Conservation (phyloP, 2,329 filamentous ascomycete species). For the Colletotrichum trifolii region DNA sequence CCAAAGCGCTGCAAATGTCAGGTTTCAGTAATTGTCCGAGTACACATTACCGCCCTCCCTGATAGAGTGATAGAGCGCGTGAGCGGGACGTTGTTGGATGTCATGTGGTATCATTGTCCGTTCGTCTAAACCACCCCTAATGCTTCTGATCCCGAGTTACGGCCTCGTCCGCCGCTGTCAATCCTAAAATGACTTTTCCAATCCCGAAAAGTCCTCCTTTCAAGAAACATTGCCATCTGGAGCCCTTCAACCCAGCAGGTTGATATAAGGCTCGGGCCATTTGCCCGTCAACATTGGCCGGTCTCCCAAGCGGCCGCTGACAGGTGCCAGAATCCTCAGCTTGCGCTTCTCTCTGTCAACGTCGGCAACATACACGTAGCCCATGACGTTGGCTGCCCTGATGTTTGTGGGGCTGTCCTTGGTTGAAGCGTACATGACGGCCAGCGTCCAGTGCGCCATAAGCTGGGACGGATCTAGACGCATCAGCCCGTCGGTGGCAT, state of each 20-base stretch:
- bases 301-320: slow-evolving; percentile 83
- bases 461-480: slow-evolving; percentile 72
- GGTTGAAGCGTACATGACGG: slow-evolving; percentile 81
- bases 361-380: slow-evolving; percentile 92
- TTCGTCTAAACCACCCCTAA: too few species aligned
- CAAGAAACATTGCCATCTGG: too few species aligned
- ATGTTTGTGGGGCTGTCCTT: slow-evolving; percentile 78
- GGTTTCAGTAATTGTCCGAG: not conserved
- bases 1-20: not conserved
- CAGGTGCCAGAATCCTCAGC: slow-evolving; percentile 83
- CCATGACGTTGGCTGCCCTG: slow-evolving; percentile 85
- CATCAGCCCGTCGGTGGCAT: slow-evolving; percentile 61
- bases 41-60: not conserved
- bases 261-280: slow-evolving; percentile 88
- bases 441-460: slow-evolving; percentile 85
- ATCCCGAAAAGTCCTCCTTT: too few species aligned
- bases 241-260: slow-evolving; percentile 67
- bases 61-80: not conserved
- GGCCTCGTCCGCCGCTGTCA: too few species aligned
- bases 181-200: too few species aligned
- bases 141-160: too few species aligned
- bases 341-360: slow-evolving; percentile 87
- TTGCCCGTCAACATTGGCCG: slow-evolving; percentile 84
- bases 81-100: not conserved
- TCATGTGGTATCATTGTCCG: slow-evolving; percentile 1